phyloP scores from a whole-genome alignment of 2,329 filamentous ascomycete species.

The Neofusicoccum kwambonambiense region DNA sequence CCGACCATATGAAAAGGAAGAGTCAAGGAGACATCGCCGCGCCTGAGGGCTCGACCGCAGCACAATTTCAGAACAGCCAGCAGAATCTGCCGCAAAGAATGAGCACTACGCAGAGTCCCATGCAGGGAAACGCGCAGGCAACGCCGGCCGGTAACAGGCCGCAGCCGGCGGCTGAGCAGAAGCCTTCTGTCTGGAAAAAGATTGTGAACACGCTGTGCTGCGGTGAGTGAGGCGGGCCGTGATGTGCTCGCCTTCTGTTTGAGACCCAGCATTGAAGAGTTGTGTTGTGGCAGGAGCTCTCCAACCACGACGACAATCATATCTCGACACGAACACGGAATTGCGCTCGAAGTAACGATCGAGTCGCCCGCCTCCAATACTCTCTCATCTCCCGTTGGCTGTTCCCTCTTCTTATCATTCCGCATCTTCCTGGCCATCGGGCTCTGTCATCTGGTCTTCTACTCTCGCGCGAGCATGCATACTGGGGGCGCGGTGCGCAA shows the following conservation, averaged over 20 bases:
- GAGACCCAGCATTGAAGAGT: slow-evolving; percentile 6
- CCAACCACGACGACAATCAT: background rate
- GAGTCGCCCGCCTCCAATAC: background rate
- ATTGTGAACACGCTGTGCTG: slow-evolving; percentile 18
- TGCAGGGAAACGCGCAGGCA: slow-evolving; percentile 59
- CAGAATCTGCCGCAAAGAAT: slow-evolving; percentile 71
- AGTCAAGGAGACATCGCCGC: slow-evolving; percentile 78
- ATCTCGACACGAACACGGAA: background rate
- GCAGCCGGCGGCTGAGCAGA: slow-evolving; percentile 14
- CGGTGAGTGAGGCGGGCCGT: slow-evolving; percentile 16
- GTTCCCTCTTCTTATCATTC: slow-evolving; percentile 17
- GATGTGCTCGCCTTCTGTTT: slow-evolving; percentile 1
- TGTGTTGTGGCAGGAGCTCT: background rate
- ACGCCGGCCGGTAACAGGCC: slow-evolving; percentile 27
- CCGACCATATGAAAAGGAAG: slow-evolving; percentile 58
- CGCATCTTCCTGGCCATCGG: slow-evolving; percentile 11
- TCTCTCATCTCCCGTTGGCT: slow-evolving; percentile 15
- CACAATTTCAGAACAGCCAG: slow-evolving; percentile 94
- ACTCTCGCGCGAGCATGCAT: slow-evolving; percentile 18
- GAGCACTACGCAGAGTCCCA: slow-evolving; percentile 41
- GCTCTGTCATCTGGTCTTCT: slow-evolving; percentile 15
- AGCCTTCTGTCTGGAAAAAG: slow-evolving; percentile 18
- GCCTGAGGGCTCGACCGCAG: slow-evolving; percentile 86
- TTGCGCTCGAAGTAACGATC: background rate
- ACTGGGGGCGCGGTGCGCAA: slow-evolving; percentile 17